A percentile compares a stretch with the other conserved stretches of the same genome.
Conservation (phyloP, 805 yeast species). For the Candida piceae region DNA sequence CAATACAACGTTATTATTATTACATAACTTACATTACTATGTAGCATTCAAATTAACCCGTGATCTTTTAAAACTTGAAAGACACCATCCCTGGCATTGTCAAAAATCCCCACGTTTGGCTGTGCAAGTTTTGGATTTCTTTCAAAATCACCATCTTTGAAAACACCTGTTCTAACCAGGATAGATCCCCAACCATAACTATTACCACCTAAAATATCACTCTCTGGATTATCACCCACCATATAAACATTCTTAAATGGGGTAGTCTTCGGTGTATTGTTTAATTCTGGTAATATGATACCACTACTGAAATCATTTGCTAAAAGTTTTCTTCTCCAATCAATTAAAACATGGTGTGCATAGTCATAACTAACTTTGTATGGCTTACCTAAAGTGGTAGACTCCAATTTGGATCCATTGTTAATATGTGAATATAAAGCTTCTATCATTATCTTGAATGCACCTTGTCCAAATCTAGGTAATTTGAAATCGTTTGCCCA, state of each 20-base stretch:
- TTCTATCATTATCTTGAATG: conserved; percentile 62
- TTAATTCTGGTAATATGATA: conserved; percentile 39
- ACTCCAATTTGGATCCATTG: conserved; percentile 42
- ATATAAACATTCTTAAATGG: conserved; percentile 70
- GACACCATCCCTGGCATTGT: conserved; percentile 45
- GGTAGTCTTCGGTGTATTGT: conserved; percentile 32
- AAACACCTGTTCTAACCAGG: conserved; percentile 86
- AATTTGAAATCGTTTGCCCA: conserved; percentile 82
- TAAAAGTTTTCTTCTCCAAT: conserved; percentile 40
- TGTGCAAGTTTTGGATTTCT: conserved; percentile 27
- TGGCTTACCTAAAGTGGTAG: conserved; percentile 77
- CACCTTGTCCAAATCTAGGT: conserved; percentile 91
- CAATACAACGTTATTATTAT: not conserved
- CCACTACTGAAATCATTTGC: conserved; percentile 12
- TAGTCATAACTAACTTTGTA: conserved; percentile 72
- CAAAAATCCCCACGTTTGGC: conserved; percentile 47
- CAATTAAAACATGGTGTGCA: conserved; percentile 67
- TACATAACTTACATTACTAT: not conserved
- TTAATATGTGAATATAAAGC: conserved; percentile 41
- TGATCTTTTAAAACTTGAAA: conserved; percentile 19
- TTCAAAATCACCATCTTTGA: conserved; percentile 50
- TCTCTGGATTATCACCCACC: conserved; percentile 97
- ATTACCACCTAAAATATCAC: conserved; percentile 89
- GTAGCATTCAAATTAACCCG: conserved; percentile 1
- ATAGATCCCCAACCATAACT: conserved; percentile 84